Evolutionary conservation across 148 eudicot genomes (phyloP), one percentile per base, ranked within the genome.

Genomic region (Suaeda aralocaspica): DNA sequence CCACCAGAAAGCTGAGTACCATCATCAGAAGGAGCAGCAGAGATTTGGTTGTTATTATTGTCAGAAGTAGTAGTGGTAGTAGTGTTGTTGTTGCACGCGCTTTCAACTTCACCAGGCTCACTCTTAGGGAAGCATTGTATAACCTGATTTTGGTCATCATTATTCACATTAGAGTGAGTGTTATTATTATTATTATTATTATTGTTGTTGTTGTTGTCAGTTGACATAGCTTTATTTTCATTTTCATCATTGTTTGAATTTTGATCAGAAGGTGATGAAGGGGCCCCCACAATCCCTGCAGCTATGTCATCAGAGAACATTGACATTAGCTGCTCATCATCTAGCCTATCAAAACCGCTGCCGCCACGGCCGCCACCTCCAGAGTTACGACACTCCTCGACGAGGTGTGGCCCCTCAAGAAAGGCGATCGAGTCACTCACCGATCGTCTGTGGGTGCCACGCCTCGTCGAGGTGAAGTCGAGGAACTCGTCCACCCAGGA

Each of bases 401-500:
- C 77, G 42, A 85, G 56, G 33, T 64, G 67, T 5, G 92, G 87
- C 13, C 81, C 62, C 26, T 89, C 94, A 13, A 89, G 82, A 77
- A 87, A 90, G 36, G 96, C 82, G 33, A 91, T 77, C 7, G 98
- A 87, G 77, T 90, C 98, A 66, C 92, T 93, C 19, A 79, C 78
- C 1, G 96, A 87, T 19, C 98, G 79, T 11, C 96, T 84, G 81
- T 87, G 95, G 30, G 81, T 55, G 1, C 72, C 87, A 5, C 98
- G 82, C 41, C 89, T 66, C 0, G 77, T 22, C 0, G 95, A 76
- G 6, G 96, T 79, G 83, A 90, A 93, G 74, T 93, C 98, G 73
- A 93, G 92, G 76, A 93, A 93, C 15, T 93, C 98, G 64, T 90
- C 97, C 21, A 86, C 84, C 98, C 98, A 93, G 0, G 76, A 80